phyloP scores from a whole-genome alignment of 2,329 filamentous ascomycete species.

The Colletotrichum liaoningense region DNA sequence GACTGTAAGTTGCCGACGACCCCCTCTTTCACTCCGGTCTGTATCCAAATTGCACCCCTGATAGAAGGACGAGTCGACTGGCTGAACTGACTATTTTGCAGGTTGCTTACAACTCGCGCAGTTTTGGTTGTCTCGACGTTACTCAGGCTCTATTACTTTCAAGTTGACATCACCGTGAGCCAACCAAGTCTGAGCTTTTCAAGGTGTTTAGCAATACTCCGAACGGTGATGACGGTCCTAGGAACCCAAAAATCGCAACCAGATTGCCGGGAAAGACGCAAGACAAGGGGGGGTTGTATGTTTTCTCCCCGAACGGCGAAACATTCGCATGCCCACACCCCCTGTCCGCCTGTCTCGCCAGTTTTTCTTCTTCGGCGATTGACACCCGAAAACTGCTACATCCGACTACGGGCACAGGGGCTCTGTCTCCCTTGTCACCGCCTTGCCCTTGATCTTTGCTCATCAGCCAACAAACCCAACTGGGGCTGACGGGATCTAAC shows the following conservation, averaged over 20 bases:
- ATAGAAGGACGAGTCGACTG: neutral
- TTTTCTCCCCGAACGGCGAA: neutral
- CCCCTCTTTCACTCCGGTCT: neutral
- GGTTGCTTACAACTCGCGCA: neutral
- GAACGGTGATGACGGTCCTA: neutral
- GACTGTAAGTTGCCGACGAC: neutral
- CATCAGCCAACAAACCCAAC: constrained; percentile 15
- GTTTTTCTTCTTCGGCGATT: constrained; percentile 16
- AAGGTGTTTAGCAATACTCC: neutral
- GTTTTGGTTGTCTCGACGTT: neutral
- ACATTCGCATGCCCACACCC: neutral
- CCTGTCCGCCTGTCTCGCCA: constrained; percentile 17
- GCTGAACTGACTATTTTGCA: neutral
- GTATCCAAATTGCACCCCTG: neutral
- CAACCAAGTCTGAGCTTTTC: neutral
- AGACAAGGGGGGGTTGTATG: neutral
- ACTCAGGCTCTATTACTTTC: neutral
- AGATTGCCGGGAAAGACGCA: constrained; percentile 24
- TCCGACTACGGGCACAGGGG: neutral
- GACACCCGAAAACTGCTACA: constrained; percentile 28
- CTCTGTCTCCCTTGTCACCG: constrained; percentile 17
- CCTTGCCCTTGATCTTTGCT: constrained; percentile 13
- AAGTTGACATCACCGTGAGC: neutral
- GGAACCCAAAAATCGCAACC: constrained; percentile 10
- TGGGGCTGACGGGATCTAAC: neutral